Conservation (phyloP, 176 grass and related monocot species). For the Aegilops bicornis region DNA sequence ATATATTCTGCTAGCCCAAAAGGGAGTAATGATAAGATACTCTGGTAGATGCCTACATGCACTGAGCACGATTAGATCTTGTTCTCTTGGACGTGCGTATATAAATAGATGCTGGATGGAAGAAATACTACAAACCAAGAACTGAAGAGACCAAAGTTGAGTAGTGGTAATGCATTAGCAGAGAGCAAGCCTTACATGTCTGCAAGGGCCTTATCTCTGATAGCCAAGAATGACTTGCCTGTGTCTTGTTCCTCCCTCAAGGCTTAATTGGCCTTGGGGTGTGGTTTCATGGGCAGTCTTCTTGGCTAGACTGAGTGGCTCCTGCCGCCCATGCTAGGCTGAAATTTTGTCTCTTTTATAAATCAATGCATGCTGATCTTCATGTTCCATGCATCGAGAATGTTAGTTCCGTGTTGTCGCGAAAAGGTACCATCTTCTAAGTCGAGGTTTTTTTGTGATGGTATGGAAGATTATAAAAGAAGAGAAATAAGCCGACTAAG, state of each 20-base stretch:
- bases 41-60: neutral
- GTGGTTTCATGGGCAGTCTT: constrained; percentile 32
- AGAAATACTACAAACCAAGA: neutral
- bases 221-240: constrained; percentile 40
- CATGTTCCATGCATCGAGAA: neutral
- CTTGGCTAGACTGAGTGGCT: constrained; percentile 38
- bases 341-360: constrained; percentile 22
- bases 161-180: neutral
- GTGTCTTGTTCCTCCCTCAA: neutral
- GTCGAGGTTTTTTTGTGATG: neutral
- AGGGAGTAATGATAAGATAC: neutral
- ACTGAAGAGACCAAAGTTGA: neutral
- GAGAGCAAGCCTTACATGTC: neutral
- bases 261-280: neutral
- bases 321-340: constrained; percentile 31
- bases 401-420: neutral
- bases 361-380: neutral
- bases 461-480: no score
- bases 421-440: neutral
- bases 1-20: neutral
- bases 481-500: neutral
- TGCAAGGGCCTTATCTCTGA: neutral
- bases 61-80: neutral
- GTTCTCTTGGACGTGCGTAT: neutral
- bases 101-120: neutral